Evolutionary conservation across 163 green algal genomes (phyloP).

Genomic region (Scenedesmus sp.): DNA sequence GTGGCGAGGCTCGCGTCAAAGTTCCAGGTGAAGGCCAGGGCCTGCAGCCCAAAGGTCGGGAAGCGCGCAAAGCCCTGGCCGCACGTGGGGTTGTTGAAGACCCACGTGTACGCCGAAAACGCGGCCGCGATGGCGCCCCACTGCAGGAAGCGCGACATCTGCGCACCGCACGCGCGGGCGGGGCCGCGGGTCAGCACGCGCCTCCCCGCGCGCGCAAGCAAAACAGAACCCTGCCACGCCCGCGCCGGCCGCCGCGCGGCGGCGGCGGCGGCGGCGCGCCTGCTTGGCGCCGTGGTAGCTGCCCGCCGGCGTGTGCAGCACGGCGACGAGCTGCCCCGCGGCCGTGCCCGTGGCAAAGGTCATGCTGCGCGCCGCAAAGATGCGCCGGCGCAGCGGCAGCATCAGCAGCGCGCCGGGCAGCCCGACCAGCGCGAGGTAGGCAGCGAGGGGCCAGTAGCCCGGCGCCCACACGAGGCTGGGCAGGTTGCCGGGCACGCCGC

Average conservation of each 20-base stretch:
- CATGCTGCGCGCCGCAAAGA: slow-evolving; percentile 17
- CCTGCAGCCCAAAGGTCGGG: slow-evolving; percentile 56
- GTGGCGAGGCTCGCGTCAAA: slow-evolving; percentile 61
- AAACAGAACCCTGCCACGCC: too few species aligned
- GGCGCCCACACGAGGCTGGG: slow-evolving; percentile 7
- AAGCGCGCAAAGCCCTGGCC: slow-evolving; percentile 53
- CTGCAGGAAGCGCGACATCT: slow-evolving; percentile 41
- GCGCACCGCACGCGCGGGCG: not conserved
- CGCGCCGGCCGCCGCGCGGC: not conserved
- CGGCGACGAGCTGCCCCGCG: slow-evolving; percentile 31
- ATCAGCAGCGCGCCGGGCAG: slow-evolving; percentile 36
- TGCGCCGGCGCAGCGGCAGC: slow-evolving; percentile 28
- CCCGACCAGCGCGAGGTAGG: slow-evolving; percentile 33
- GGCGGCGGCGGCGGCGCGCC: slow-evolving; percentile 6
- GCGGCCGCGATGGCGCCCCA: slow-evolving; percentile 33
- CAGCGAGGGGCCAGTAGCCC: slow-evolving; percentile 13
- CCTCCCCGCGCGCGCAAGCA: too few species aligned
- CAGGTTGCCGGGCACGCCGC: not conserved
- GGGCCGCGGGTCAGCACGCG: too few species aligned
- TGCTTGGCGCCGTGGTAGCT: slow-evolving; percentile 45
- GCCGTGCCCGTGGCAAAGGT: slow-evolving; percentile 40
- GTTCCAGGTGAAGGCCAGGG: slow-evolving; percentile 39
- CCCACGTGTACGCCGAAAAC: slow-evolving; percentile 47
- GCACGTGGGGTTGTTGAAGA: slow-evolving; percentile 55
- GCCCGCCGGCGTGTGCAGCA: slow-evolving; percentile 36